Evolutionary conservation across 1,284 basidiomycete genomes (phyloP), one percentile per base, ranked within the genome.

Genomic region (Schizophyllum commune): DNA sequence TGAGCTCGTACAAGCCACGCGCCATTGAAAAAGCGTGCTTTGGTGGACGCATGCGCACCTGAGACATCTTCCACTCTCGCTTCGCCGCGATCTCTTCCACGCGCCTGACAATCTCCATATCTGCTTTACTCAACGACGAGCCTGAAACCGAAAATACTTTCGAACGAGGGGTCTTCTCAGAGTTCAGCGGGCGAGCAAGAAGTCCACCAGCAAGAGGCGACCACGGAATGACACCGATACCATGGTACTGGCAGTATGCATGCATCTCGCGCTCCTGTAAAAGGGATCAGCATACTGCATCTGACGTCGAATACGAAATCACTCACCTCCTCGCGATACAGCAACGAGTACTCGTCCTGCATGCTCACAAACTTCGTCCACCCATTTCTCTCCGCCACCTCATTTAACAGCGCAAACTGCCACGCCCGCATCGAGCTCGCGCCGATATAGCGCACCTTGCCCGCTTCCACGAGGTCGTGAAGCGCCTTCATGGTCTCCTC

Each of bases 401-500:
- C 69, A 62, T 78, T 78, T 65, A 79, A 67, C 56, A 71, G 69
- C 7, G 74, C 73, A 55, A 82, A 76, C 55, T 79, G 74, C 76
- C 76, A 79, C 20, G 73, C 68, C 4, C 72, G 63, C 74, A 79
- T 77, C 22, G 75, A 78, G 61, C 75, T 77, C 2, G 75, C 76
- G 5, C 79, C 78, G 51, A 81, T 73, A 60, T 80, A 80, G 6
- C 77, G 68, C 19, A 76, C 76, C 54, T 77, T 77, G 0, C 80
- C 78, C 39, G 66, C 68, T 61, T 74, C 62, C 0, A 79, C 72
- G 32, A 81, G 70, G 55, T 79, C 79, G 61, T 80, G 75, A 1
- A 80, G 68, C 0, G 77, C 79, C 22, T 75, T 73, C 79, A 79
- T 80, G 0, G 75, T 79, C 65, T 80, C 76, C 53, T 77, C 75